Evolutionary conservation across 257 asterid genomes (phyloP), one percentile per base, ranked within the genome.

Genomic region (Solanum sejunctum): DNA sequence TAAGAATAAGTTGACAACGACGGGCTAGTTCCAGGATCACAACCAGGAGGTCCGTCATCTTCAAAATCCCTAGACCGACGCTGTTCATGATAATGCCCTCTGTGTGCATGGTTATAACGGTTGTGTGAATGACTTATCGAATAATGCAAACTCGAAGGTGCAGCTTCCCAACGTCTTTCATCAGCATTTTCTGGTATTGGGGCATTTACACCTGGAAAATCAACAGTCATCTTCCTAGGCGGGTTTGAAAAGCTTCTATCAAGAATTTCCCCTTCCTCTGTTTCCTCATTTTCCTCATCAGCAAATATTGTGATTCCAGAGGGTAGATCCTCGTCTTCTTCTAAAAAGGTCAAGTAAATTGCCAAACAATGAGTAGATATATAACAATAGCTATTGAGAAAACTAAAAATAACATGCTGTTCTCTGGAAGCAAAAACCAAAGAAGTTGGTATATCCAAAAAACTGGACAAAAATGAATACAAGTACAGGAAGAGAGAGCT

Each of bases 281-380:
- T 78, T 78, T 88, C 93, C 85, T 85, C 85, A 15, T 2, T 77
- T 87, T 80, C 84, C 83, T 92, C 98, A 28, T 91, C 97, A 36
- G 93, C 97, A 88, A 94, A 97, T 73, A 97, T 97, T 55, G 97
- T 97, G 81, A 97, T 94, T 61, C 99, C 99, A 10, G 99, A 97
- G 73, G 99, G 98, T 87, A 88, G 91, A 80, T 94, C 93, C 84
- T 91, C 95, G 60, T 72, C 87, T 39, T 97, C 95, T 66, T 90
- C 95, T 92, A 86, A 77, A 86, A 84, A 80, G 64, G 63, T 60
- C 72, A 87, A 66, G 83, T 67, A 75, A 73, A 77, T 45, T 41
- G 36, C 36, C 70, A 7, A 21, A n/a, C 18, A 45, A 36, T 8
- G 64, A 55, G 23, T 13, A 18, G 77, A 9, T 67, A 15, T 32